Evolutionary conservation across 768 basidiomycete species (phyloP), one percentile per base, ranked within the genome.

Genomic region (Russula abietina): DNA sequence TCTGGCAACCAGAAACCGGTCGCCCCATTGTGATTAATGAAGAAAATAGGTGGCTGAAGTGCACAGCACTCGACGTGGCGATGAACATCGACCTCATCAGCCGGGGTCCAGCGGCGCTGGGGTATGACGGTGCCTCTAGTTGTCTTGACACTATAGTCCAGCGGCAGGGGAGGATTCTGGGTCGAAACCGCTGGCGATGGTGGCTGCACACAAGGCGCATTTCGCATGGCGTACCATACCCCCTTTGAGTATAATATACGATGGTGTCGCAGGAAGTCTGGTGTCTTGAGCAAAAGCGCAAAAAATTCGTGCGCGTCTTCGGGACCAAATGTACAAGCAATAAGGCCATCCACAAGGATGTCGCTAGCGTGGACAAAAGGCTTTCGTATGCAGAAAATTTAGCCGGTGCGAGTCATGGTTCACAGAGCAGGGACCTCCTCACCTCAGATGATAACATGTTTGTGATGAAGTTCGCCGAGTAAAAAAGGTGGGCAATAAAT

Each of bases 1-100:
- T 59, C 58, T 1, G 11, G n/a, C 8, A 64, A 22, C 17, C 11
- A 26, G 14, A 59, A 64, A 24, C 62, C 62, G 19, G 59, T 4
- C 4, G 28, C 28, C 16, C 62, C 62, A 11, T 39, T 22, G 1
- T 14, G 28, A 6, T 54, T 50, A 2, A 54, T 6, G 12, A 64
- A 64, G 53, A 55, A 64, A 2, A 59, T 45, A 1, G 62, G 62
- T 4, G 55, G 52, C 32, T 50, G 52, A 43, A 64, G 58, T 1
- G 8, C 5, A 17, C 52, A 46, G 3, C 24, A 22, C 17, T 26
- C 26, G 17, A 59, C 53, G 26, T 49, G 30, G 11, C 62, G 57
- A 10, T 38, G 57, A 16, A 59, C 10, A 17, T 64, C 62, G 38
- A 49, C 57, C 1, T 41, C 28, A 28, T 59, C 46, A 11, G 22